phyloP scores from a whole-genome alignment of 257 asterid genomes.

The Plectranthus barbatus region DNA sequence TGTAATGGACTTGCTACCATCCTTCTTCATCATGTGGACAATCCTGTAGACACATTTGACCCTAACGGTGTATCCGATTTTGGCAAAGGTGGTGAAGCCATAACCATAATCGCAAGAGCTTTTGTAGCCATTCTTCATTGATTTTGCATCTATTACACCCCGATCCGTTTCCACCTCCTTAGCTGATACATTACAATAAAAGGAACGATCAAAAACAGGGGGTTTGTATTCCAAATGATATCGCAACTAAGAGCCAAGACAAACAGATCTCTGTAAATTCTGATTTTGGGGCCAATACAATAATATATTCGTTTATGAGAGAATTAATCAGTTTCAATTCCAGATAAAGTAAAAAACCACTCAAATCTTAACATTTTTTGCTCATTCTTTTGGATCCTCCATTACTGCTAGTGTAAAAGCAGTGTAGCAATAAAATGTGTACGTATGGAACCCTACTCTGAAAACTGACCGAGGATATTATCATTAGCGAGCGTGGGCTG shows the following conservation, averaged over 20 bases:
- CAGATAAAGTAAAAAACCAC: too few relatives aligned
- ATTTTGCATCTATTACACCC: not conserved
- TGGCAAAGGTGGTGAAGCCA: conserved; percentile 21
- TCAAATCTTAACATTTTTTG: too few relatives aligned
- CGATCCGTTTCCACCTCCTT: not conserved
- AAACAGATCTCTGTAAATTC: too few relatives aligned
- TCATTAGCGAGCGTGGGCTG: too few relatives aligned
- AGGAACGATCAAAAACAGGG: not conserved
- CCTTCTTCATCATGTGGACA: conserved; percentile 17
- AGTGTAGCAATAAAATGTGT: not conserved
- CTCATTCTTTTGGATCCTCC: not conserved
- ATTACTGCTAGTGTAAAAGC: not conserved
- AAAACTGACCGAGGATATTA: not conserved
- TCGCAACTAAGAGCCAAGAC: not conserved
- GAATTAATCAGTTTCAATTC: too few relatives aligned
- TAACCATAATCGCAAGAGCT: not conserved
- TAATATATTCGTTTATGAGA: too few relatives aligned
- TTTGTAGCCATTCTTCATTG: not conserved
- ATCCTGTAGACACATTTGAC: conserved; percentile 13
- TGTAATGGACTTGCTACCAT: conserved; percentile 21
- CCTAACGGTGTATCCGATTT: conserved; percentile 23
- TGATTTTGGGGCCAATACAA: too few relatives aligned
- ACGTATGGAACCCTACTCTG: too few relatives aligned
- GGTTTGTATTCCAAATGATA: too few relatives aligned
- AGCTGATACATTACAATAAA: too few relatives aligned